These are phyloP conservation scores for Polychytrium aggregatum DNA, from an alignment of 192 early-diverging fungal species.

Conservation along the genomic window DNA sequence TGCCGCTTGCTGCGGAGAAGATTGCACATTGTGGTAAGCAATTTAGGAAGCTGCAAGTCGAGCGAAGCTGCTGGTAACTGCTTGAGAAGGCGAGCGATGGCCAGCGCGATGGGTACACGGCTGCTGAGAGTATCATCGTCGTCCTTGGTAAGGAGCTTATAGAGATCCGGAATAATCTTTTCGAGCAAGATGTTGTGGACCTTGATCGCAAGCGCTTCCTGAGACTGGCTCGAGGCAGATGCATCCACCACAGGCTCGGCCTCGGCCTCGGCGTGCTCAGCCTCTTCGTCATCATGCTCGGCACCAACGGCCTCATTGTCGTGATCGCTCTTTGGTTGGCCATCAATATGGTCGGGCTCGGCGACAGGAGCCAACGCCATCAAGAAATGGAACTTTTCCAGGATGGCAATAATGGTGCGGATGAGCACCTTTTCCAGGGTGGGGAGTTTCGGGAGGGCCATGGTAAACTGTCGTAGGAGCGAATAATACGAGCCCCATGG, in stretches of 20 bases:
- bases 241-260: constrained; percentile 15
- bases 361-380: not conserved
- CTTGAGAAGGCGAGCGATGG: constrained; percentile 72
- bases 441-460: constrained; percentile 46
- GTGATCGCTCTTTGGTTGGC: not conserved
- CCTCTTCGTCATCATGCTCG: constrained; percentile 21
- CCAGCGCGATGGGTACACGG: constrained; percentile 78
- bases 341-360: constrained; percentile 3
- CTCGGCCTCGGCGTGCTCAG: constrained; percentile 24
- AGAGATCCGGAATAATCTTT: constrained; percentile 73
- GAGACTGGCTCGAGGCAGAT: not conserved
- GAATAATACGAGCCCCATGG: constrained; percentile 80
- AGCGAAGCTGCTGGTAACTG: constrained; percentile 65
- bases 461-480: constrained; percentile 61
- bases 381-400: constrained; percentile 85
- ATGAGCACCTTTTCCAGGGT: constrained; percentile 74
- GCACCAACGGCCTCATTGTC: constrained; percentile 4
- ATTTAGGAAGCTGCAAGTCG: constrained; percentile 69
- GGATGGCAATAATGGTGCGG: constrained; percentile 62
- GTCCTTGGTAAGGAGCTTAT: constrained; percentile 54
- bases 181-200: constrained; percentile 69
- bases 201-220: constrained; percentile 8
- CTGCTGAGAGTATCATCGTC: constrained; percentile 62
- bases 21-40: constrained; percentile 79
- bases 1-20: constrained; percentile 70